Evolutionary conservation across 495 filamentous ascomycete genomes (phyloP), one percentile per base, ranked within the genome.

Genomic region (Penicillium robsamsonii): DNA sequence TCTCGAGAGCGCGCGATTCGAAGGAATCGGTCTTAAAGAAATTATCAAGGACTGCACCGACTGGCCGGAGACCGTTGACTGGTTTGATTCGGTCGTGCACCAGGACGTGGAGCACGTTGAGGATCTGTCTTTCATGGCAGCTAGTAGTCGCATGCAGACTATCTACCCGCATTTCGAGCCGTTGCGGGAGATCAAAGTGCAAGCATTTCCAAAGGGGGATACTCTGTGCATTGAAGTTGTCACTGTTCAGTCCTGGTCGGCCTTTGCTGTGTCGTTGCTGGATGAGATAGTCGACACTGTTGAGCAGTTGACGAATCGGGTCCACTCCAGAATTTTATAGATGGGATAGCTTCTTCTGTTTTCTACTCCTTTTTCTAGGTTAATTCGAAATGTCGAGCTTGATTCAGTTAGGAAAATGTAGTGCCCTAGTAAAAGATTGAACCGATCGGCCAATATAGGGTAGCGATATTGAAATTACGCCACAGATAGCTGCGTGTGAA

Each of bases 101-200:
- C 59, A 61, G 55, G 75, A 77, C 31, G 75, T 77, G 43, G 68
- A 67, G 45, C 70, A 77, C 13, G 70, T 77, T 22, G 75, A 76
- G 48, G 46, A 62, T 15, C 56, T 79, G 11, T 53, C 51, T 45
- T 72, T 78, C 37, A 59, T 60, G 27, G 50, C 48, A 2, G 59
- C 45, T 1, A 60, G 55, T 40, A 65, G 65, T 3, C 51, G 55
- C 2, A 65, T 76, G 35, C 71, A 78, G 60, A 78, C 75, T 1
- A 53, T 79, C 5, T 77, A 77, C 43, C 71, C 71, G 1, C 73
- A 74, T 35, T 62, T 70, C 43, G 75, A 77, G 46, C 75, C 75
- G 6, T 48, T 77, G 42, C 60, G 74, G 33, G 75, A 77, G 63
- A 75, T 72, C 71, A 77, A 79, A 62, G 62, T 75, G 17, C 75